Evolutionary conservation across 2,329 filamentous ascomycete genomes (phyloP).

Genomic region (Dichotomopilus funicola): DNA sequence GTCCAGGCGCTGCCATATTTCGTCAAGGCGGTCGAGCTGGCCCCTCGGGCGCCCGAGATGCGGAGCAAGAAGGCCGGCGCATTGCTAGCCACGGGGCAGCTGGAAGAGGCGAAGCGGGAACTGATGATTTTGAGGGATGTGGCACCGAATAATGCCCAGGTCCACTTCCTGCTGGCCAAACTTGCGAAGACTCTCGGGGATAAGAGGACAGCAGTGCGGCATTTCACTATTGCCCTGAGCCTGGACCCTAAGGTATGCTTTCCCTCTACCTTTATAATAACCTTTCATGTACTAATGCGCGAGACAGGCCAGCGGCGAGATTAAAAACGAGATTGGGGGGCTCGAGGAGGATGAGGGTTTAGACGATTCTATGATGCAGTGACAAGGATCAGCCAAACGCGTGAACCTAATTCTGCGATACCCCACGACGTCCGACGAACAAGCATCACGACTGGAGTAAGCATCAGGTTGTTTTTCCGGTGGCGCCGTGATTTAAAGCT

Average conservation of each 20-base stretch:
- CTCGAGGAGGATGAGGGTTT: conserved; percentile 74
- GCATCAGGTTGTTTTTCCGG: background rate
- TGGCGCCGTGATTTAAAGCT: background rate
- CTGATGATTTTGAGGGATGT: conserved; percentile 83
- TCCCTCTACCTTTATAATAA: background rate
- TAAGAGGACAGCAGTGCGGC: conserved; percentile 74
- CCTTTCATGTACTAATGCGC: conserved; percentile 21
- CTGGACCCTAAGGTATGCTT: conserved; percentile 83
- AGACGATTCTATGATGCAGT: conserved; percentile 58
- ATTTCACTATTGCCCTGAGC: conserved; percentile 92
- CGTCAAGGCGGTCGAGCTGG: conserved; percentile 71
- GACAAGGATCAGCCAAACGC: conserved; percentile 16
- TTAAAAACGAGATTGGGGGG: conserved; percentile 94
- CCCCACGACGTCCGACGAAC: conserved; percentile 1
- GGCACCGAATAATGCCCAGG: conserved; percentile 89
- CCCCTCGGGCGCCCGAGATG: conserved; percentile 73
- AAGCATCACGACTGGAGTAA: background rate
- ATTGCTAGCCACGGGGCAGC: conserved; percentile 66
- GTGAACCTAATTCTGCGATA: conserved; percentile 9
- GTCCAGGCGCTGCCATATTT: conserved; percentile 75
- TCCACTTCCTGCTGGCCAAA: conserved; percentile 89
- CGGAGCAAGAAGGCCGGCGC: conserved; percentile 90
- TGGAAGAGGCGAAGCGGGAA: conserved; percentile 70
- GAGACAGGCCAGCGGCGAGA: conserved; percentile 74
- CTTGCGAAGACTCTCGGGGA: conserved; percentile 68